Evolutionary conservation across 2,329 filamentous ascomycete genomes (phyloP).

Genomic region (Xylariomycetidae sp.): DNA sequence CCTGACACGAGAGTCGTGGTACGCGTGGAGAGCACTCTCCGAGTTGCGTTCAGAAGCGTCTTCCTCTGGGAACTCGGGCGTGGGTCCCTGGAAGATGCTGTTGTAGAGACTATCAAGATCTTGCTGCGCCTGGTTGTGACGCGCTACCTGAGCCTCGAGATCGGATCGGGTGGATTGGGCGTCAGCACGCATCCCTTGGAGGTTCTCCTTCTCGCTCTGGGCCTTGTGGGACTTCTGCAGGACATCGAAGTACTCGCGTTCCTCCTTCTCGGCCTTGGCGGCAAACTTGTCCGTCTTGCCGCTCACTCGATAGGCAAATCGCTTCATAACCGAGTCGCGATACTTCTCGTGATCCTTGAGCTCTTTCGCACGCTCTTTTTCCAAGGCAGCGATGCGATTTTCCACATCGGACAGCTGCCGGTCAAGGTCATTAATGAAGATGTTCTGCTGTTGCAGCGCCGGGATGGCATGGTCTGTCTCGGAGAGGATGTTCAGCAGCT

Average conservation of each 20-base stretch:
- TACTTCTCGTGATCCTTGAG: conserved; percentile 47
- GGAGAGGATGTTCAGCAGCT: conserved; percentile 39
- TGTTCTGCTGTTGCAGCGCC: conserved; percentile 37
- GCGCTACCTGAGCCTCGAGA: conserved; percentile 29
- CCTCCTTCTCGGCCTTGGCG: conserved; percentile 45
- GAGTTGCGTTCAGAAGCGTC: conserved; percentile 38
- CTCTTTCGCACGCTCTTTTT: conserved; percentile 37
- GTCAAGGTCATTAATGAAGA: conserved; percentile 40
- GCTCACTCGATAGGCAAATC: conserved; percentile 44
- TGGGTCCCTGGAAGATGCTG: conserved; percentile 47
- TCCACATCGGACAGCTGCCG: conserved; percentile 31
- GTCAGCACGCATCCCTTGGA: conserved; percentile 33
- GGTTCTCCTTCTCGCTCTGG: conserved; percentile 33
- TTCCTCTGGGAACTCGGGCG: conserved; percentile 47
- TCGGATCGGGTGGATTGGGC: conserved; percentile 30
- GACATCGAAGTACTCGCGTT: conserved; percentile 48
- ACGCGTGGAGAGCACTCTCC: conserved; percentile 28
- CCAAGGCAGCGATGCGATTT: conserved; percentile 32
- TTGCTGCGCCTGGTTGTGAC: conserved; percentile 34
- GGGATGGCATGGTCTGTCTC: conserved; percentile 43
- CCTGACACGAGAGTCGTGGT: conserved; percentile 29
- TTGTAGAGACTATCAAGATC: conserved; percentile 47
- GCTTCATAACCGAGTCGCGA: conserved; percentile 44
- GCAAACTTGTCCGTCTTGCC: conserved; percentile 44
- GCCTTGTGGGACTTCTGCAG: conserved; percentile 42